Conservation (phyloP, 179 eudicot species). For the Carnegiea gigantea region DNA sequence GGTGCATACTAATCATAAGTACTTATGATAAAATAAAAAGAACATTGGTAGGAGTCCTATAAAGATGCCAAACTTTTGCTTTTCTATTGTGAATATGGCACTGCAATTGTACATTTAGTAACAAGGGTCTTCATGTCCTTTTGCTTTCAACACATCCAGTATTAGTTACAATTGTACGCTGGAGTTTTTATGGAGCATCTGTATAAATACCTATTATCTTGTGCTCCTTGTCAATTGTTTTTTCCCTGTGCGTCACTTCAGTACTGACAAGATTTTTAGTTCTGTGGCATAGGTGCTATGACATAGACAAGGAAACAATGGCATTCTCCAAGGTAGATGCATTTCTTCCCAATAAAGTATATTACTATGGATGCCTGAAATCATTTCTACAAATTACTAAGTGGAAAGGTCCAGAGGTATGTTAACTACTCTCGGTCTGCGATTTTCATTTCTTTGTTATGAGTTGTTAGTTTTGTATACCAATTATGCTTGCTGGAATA, state of each 20-base stretch:
- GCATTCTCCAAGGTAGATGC: slow-evolving; percentile 89
- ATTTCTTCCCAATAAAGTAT: slow-evolving; percentile 75
- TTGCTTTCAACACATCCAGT: not conserved
- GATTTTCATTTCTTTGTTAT: not conserved
- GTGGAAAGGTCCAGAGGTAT: slow-evolving; percentile 99
- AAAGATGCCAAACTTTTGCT: not conserved
- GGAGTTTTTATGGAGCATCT: not conserved
- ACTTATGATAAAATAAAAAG: too few species aligned
- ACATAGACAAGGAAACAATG: slow-evolving; percentile 74
- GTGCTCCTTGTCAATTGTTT: not conserved
- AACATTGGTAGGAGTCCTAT: not conserved
- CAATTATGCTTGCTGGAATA: slow-evolving; percentile 11
- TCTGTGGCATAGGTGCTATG: slow-evolving; percentile 65
- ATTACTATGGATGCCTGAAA: slow-evolving; percentile 98
- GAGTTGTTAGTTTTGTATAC: not conserved
- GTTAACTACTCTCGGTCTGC: not conserved
- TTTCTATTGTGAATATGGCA: not conserved
- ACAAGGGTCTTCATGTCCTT: not conserved
- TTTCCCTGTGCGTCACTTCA: not conserved
- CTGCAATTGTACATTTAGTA: not conserved
- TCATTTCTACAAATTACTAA: slow-evolving; percentile 86
- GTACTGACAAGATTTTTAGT: slow-evolving; percentile 17
- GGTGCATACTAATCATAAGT: too few species aligned
- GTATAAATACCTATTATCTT: not conserved
- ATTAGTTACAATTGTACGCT: not conserved